Conservation (phyloP, 805 yeast genomes). For the Metschnikowia cerradonensis region DNA sequence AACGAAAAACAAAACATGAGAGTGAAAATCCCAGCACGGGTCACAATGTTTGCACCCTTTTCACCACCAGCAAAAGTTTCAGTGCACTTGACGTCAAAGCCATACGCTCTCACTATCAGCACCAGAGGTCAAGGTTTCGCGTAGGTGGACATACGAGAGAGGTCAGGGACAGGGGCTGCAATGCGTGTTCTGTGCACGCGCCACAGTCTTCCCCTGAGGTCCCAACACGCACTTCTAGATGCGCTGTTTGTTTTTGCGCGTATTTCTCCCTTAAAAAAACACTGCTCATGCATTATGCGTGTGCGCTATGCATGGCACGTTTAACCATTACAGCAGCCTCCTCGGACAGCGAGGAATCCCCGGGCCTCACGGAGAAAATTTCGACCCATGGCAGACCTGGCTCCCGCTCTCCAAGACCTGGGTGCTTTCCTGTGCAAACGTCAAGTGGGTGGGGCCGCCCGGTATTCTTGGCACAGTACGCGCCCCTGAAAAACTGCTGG, state of each 20-base stretch:
- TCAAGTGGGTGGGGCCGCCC: background rate
- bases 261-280: conserved; percentile 1
- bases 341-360: background rate
- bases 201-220: background rate
- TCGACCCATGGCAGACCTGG: background rate
- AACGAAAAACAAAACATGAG: background rate
- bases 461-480: background rate
- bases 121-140: background rate
- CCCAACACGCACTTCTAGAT: background rate
- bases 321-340: background rate
- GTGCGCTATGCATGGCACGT: conserved; percentile 1
- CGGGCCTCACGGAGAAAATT: background rate
- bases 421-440: background rate
- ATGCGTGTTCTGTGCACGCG: background rate
- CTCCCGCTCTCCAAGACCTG: background rate
- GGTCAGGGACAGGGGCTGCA: conserved; percentile 2
- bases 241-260: conserved; percentile 3
- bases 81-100: background rate
- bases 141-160: background rate
- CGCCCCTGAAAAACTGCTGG: background rate
- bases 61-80: background rate
- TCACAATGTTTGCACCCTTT: background rate
- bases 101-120: background rate
- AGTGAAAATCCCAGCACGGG: too few relatives aligned
- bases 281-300: conserved; percentile 3